Evolutionary conservation across 2,329 filamentous ascomycete species (phyloP), one percentile per base, ranked within the genome.

Genomic region (Verticillium nubilum): DNA sequence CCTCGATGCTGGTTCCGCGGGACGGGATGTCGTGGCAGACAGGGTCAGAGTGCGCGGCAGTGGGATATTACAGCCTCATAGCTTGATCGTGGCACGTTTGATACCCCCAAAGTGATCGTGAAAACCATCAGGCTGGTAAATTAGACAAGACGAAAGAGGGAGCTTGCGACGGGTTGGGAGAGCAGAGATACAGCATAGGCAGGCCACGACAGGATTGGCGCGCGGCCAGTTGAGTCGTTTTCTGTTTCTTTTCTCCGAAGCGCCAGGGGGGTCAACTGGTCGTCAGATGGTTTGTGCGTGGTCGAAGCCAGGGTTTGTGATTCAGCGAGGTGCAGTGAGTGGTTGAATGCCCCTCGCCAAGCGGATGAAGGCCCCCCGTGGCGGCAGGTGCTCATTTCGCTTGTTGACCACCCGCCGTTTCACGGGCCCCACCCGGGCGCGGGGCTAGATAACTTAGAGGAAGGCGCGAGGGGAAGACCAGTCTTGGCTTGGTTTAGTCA

Each of bases 321-420:
- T 50, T 23, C 42, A 50, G 42, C 42, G 42, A 50, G 42, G 19
- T 23, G 42, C 42, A 50, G 42, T 50, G n/a, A 50, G 42, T 50
- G 42, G 42, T 50, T 50, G 19, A 12, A 23, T 12, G 29, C 10
- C 5, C 7, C 19, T n/a, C 42, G 42, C 42, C 42, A 50, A 50
- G 42, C 42, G 42, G 42, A 50, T 23, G 42, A 13, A 25, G 19
- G 42, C 3, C 42, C 58, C 56, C 61, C 59, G 60, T 53, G 61
- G 60, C 55, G 56, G 59, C 61, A 57, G 61, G 13, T 60, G 59
- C 54, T 63, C 59, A 64, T 64, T 58, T 64, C 62, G 62, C 61
- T 64, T 64, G 59, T 37, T 17, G 33, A 4, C 25, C 33, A 26
- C 23, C 54, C 54, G 54, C 25, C 33, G 54, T 56, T 56, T 56